Base-by-base conservation (phyloP, 306 rosid genomes). In the Rosa chinensis region DNA sequence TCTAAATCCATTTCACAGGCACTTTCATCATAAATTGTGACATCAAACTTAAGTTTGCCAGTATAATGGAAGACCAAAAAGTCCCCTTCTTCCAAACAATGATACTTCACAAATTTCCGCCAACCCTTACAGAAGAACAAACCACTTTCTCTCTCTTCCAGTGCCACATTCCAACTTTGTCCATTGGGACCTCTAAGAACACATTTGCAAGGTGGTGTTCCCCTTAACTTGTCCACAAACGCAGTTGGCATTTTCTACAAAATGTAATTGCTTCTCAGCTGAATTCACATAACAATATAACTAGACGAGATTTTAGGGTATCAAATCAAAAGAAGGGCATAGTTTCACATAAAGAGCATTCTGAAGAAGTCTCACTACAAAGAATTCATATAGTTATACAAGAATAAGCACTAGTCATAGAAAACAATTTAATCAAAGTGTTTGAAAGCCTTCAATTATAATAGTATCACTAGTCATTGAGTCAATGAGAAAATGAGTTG, bases 81-180 rank as follows among this genome's bases (percentile, higher is more conserved):
- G 42, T 73, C 79, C 45, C 78, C 78, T n/a, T 12, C 40, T 10
- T 73, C 78, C 55, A 80, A 63, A 52, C 16, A 28, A 64, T 73
- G 68, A 49, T 64, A 11, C 14, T 23, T 73, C 67, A 73, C 74
- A 80, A 80, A 80, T 9, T 42, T 43, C 44, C 53, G 55, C 83
- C 83, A 80, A 28, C 78, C 83, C n/a, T 20, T 23, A 17, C 17
- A 10, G 18, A 73, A 73, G 77, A 40, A 70, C 17, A 73, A 47
- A n/a, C 32, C 23, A 35, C 23, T 6, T 20, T 37, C 37, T 20
- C 4, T 45, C 35, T 40, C 48, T 23, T 35, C 44, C 55, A 80
- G 52, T 40, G 11, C 13, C 56, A 80, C 78, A 4, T 50, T 1
- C 78, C 78, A 80, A 10, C 10, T 14, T 52, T 40, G 40, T 2